Percentiles rank a stretch among this genome's conserved stretches.
phyloP scores from a whole-genome alignment of 139 green algal species.

The Micractinium conductrix region DNA sequence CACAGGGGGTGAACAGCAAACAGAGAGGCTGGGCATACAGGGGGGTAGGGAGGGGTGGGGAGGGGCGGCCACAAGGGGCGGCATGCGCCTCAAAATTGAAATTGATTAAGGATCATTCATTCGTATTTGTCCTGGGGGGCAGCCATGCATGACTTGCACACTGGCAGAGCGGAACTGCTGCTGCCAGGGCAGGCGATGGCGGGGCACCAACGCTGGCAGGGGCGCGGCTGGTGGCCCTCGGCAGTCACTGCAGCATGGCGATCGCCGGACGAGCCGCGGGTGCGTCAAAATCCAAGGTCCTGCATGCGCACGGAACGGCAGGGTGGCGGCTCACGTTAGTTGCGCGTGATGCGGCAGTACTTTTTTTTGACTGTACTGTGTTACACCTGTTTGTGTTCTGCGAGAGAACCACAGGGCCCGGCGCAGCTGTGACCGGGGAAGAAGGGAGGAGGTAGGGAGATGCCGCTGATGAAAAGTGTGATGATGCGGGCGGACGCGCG shows the following conservation, averaged over 20 bases:
- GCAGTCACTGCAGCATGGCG: neutral
- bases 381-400: too few species aligned
- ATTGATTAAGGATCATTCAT: neutral
- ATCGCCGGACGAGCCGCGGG: neutral
- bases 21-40: neutral
- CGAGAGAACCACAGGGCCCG: too few species aligned
- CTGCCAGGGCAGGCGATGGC: neutral
- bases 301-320: neutral
- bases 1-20: neutral
- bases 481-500: neutral
- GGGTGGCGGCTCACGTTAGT: neutral
- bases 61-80: neutral
- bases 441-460: too few species aligned
- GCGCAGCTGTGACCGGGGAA: too few species aligned
- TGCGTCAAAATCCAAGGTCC: neutral
- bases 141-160: neutral
- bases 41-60: neutral
- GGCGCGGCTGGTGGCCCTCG: neutral
- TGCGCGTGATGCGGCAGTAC: neutral
- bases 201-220: neutral
- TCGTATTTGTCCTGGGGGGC: too few species aligned
- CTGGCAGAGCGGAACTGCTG: neutral
- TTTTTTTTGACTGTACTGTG: too few species aligned
- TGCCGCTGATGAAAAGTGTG: neutral
- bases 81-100: neutral